Evolutionary conservation across 129 eudicot species (phyloP).

Genomic region (Silybum marianum): DNA sequence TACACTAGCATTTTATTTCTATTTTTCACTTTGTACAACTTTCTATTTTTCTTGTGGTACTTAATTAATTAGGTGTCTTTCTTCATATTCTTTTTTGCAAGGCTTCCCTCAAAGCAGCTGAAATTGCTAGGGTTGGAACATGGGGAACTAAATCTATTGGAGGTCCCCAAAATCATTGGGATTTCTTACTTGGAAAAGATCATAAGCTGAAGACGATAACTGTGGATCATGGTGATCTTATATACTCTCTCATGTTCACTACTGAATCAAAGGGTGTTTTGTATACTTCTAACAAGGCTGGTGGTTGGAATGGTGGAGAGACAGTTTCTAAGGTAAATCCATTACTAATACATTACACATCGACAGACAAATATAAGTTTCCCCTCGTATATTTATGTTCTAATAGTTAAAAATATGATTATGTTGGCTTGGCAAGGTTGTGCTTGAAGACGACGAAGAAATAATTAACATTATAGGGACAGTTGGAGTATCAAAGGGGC

Average conservation of each 20-base stretch:
- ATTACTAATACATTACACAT: too few species aligned
- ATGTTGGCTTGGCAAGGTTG: background rate
- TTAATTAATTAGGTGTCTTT: too few species aligned
- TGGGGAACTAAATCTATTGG: background rate
- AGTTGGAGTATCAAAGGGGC: background rate
- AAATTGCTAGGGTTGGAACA: background rate
- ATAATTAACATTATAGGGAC: background rate
- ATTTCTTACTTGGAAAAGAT: background rate
- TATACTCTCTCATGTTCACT: constrained; percentile 3
- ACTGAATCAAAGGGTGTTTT: background rate
- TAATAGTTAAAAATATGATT: background rate
- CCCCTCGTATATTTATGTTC: background rate
- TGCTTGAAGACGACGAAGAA: background rate
- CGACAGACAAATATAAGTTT: too few species aligned
- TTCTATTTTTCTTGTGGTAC: background rate
- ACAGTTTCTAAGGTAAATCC: background rate
- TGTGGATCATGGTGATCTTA: background rate
- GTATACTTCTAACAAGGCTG: background rate
- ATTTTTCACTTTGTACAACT: background rate
- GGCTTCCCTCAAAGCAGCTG: background rate
- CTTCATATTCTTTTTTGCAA: background rate
- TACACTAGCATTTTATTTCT: background rate
- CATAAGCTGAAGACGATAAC: background rate
- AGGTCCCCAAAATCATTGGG: background rate
- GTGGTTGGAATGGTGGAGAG: background rate